Conservation (phyloP, 371 early-diverging fungal genomes). For the Mortierella sp. region DNA sequence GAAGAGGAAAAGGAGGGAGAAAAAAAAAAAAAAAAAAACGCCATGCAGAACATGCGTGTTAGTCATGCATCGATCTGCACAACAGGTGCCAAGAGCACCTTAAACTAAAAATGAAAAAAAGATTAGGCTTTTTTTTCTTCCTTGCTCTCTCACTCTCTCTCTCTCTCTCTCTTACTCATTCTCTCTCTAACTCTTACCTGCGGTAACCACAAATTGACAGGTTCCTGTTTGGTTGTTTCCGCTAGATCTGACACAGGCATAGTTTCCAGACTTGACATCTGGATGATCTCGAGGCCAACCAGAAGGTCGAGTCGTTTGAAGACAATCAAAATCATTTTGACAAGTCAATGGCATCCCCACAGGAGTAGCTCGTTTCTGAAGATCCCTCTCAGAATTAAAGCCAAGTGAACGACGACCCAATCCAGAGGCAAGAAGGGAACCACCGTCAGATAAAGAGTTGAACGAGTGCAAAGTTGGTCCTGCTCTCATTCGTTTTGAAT, state of each 20-base stretch:
- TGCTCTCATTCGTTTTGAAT: not conserved
- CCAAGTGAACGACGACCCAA: too few relatives aligned
- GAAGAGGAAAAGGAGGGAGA: not conserved
- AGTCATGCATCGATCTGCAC: not conserved
- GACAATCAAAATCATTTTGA: conserved; percentile 44
- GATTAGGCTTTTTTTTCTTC: not conserved
- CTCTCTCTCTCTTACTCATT: not conserved
- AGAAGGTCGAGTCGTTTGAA: conserved; percentile 24
- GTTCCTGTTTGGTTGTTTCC: conserved; percentile 20
- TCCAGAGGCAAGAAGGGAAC: too few relatives aligned
- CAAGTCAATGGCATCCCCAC: conserved; percentile 28
- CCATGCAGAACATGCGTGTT: not conserved
- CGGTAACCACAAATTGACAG: conserved; percentile 53
- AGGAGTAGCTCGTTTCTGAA: conserved; percentile 40
- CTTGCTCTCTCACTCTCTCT: not conserved
- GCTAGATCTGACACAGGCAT: conserved; percentile 31
- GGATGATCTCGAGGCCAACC: conserved; percentile 36
- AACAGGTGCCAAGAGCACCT: not conserved
- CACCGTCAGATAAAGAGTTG: not conserved
- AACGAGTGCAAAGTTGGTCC: not conserved
- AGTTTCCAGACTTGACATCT: conserved; percentile 28
- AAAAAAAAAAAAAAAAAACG: not conserved
- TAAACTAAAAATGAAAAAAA: not conserved
- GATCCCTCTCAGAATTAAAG: too few relatives aligned
- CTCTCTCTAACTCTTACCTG: conserved; percentile 19